phyloP scores from a whole-genome alignment of 106 monocot species.

The Narthecium ossifragum region DNA sequence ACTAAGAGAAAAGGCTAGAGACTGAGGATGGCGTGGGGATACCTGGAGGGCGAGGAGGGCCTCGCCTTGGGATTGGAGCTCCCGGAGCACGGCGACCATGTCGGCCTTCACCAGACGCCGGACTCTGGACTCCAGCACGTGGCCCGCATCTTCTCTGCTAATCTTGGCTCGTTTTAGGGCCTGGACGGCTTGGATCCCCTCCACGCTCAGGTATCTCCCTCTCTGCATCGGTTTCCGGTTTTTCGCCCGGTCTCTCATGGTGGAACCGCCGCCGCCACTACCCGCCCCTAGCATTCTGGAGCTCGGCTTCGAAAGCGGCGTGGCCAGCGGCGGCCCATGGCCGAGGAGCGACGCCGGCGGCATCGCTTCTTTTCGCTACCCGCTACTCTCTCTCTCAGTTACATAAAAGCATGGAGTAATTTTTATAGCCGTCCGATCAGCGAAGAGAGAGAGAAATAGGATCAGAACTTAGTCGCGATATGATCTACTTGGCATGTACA shows the following conservation, averaged over 20 bases:
- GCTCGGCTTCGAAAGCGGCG: neutral
- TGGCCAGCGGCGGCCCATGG: neutral
- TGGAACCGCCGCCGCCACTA: slow-evolving; percentile 5
- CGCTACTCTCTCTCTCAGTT: neutral
- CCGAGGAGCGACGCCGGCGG: neutral
- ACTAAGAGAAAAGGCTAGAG: neutral
- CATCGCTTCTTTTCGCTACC: neutral
- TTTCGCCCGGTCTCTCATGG: slow-evolving; percentile 84
- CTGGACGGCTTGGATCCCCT: slow-evolving; percentile 92
- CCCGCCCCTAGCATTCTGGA: neutral
- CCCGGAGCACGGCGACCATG: slow-evolving; percentile 69
- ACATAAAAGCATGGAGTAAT: too few relatives aligned
- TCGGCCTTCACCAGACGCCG: slow-evolving; percentile 76
- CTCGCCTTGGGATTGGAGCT: slow-evolving; percentile 61
- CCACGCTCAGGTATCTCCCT: slow-evolving; percentile 83
- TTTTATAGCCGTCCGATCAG: too few relatives aligned
- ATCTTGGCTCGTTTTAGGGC: slow-evolving; percentile 57
- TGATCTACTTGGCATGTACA: too few relatives aligned
- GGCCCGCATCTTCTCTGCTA: slow-evolving; percentile 15
- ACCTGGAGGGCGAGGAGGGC: slow-evolving; percentile 66
- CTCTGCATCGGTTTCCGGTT: slow-evolving; percentile 82
- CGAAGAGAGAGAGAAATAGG: too few relatives aligned
- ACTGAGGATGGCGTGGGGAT: neutral
- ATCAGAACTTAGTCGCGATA: too few relatives aligned
- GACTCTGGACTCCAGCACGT: slow-evolving; percentile 41